Base-by-base conservation (phyloP, 768 basidiomycete species). In the Kwoniella heveanensis region DNA sequence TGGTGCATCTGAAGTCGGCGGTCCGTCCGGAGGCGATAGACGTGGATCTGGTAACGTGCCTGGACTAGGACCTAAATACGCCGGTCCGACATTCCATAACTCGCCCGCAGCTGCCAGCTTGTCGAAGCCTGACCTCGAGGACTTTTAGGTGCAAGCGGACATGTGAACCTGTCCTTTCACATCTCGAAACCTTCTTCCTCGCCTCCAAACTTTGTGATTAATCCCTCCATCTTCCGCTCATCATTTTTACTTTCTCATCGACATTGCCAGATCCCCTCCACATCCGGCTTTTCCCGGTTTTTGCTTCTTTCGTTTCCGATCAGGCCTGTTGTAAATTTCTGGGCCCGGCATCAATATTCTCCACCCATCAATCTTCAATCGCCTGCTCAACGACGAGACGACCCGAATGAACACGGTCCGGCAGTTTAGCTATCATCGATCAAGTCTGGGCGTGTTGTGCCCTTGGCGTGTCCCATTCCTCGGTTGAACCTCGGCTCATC, bases 41-140 rank as follows among this genome's bases (percentile, higher is more conserved):
- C 13, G 48, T 7, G 48, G 48, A 22, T 54, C 52, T 6, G 32
- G 5, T 2, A 32, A 15, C 36, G 15, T 29, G 13, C 21, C 21
- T 19, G 56, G 55, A 1, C 15, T 57, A 22, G 59, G 68, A 15
- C 32, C 55, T 21, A 69, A 66, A 55, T 77, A 77, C 49, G 75
- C 75, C 17, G 72, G 72, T 8, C 72, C 75, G 50, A 70, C 69
- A 0, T 74, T 74, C 53, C 75, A 77, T 50, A 74, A 74, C 57
- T 72, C 72, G 2, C 75, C 75, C 51, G 63, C 65, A 32, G 72
- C 68, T 25, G 49, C 59, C 17, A 64, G 60, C 8, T 52, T 77
- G 30, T 66, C 72, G 8, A 72, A 72, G 55, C 75, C 75, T 29
- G 72, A 77, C 53, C 54, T 74, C 27, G 68, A 72, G 19, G 75